Evolutionary conservation across 148 eudicot species (phyloP).

Genomic region (Silene uniflora): DNA sequence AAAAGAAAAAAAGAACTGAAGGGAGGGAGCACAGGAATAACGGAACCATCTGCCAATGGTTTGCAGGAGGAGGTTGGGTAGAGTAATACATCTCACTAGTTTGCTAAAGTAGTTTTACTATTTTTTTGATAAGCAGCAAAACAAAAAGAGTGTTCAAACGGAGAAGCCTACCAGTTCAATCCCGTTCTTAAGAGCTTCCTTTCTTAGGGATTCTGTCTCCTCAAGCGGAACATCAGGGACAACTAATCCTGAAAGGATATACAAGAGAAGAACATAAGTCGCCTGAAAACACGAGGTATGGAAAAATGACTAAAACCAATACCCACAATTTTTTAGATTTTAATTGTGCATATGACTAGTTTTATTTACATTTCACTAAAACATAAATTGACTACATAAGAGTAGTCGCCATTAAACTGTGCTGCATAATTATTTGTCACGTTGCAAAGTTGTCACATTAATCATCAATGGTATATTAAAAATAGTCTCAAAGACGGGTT

Average conservation of each 20-base stretch:
- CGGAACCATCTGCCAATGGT: too few species aligned
- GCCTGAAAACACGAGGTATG: not conserved
- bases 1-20: not conserved
- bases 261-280: not conserved
- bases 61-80: too few species aligned
- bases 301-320: not conserved
- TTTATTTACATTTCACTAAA: not conserved
- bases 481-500: too few species aligned
- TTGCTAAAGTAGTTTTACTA: too few species aligned
- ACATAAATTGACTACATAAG: not conserved
- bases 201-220: constrained; percentile 74
- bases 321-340: not conserved
- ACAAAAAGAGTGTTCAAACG: not conserved
- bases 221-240: constrained; percentile 97
- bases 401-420: not conserved
- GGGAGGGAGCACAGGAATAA: too few species aligned
- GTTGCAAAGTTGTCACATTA: not conserved
- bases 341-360: not conserved
- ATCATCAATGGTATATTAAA: too few species aligned
- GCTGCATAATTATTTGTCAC: not conserved
- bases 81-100: too few species aligned
- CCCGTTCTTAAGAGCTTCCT: constrained; percentile 61
- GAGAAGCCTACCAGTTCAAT: constrained; percentile 69
- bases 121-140: not conserved
- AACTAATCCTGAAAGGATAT: constrained; percentile 62